Conservation (phyloP, 176 grass and related monocot species). For the Saccharum officinarum region DNA sequence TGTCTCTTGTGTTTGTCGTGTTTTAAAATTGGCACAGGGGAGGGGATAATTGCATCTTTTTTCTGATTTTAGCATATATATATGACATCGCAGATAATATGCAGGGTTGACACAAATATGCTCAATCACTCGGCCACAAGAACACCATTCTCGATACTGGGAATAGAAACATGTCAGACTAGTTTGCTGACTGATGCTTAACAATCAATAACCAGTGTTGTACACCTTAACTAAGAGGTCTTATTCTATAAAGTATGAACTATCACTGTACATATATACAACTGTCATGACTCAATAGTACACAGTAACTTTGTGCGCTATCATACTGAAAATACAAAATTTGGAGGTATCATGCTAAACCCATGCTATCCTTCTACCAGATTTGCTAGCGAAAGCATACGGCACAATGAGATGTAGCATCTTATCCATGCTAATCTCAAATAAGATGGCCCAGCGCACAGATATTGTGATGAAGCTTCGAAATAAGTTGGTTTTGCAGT, state of each 20-base stretch:
- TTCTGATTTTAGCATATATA: neutral
- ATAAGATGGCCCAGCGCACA: neutral
- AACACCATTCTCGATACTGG: neutral
- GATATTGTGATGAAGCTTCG: constrained; percentile 54
- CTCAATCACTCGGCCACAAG: neutral
- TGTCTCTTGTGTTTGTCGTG: neutral
- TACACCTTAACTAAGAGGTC: constrained; percentile 30
- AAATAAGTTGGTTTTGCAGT: constrained; percentile 92
- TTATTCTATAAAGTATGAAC: constrained; percentile 49
- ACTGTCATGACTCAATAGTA: constrained; percentile 32
- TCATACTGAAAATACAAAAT: constrained; percentile 44
- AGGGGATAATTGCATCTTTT: neutral
- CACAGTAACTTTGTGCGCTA: constrained; percentile 35
- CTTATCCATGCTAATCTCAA: constrained; percentile 57
- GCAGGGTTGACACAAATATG: neutral
- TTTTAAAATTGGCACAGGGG: neutral
- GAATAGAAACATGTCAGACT: constrained; percentile 14
- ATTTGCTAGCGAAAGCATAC: constrained; percentile 49
- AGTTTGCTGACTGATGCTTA: constrained; percentile 4
- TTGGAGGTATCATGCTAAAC: constrained; percentile 22
- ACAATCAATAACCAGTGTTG: neutral
- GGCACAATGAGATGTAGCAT: constrained; percentile 53
- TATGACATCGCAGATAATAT: neutral
- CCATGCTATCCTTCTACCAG: constrained; percentile 54
- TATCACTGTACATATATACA: constrained; percentile 61